These are phyloP conservation scores for Elongisporangium prolatum DNA, from an alignment of 352 stramenopile species.

Conservation along the genomic window DNA sequence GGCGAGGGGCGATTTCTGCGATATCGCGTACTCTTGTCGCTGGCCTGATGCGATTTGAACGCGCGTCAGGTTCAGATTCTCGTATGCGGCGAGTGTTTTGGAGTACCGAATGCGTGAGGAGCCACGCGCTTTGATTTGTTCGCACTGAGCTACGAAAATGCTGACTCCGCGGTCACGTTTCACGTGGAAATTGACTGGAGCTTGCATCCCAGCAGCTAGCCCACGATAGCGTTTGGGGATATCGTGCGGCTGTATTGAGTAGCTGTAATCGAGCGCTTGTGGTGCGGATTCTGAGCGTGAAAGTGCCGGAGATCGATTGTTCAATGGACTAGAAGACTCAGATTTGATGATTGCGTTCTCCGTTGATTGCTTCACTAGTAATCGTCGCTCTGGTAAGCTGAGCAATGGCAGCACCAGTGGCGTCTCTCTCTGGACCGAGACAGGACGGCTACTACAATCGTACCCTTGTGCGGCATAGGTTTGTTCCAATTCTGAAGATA, in stretches of 20 bases:
- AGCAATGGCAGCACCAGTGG: not conserved
- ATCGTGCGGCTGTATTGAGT: constrained; percentile 10
- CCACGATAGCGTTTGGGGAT: constrained; percentile 35
- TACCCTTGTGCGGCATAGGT: not conserved
- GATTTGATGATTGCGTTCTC: not conserved
- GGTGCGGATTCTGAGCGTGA: constrained; percentile 50
- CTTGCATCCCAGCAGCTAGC: constrained; percentile 30
- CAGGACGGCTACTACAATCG: not conserved
- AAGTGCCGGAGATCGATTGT: not conserved
- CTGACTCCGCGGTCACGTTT: constrained; percentile 31
- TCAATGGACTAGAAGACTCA: not conserved
- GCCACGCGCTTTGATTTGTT: constrained; percentile 20
- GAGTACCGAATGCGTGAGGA: constrained; percentile 38
- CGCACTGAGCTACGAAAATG: constrained; percentile 50
- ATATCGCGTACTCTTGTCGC: constrained; percentile 8
- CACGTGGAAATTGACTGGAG: constrained; percentile 22
- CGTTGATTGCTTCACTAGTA: not conserved
- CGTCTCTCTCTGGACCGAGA: not conserved
- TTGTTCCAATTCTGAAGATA: not conserved
- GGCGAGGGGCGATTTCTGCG: constrained; percentile 22
- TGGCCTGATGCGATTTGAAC: constrained; percentile 38
- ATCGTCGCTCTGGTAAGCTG: not conserved
- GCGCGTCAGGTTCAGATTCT: constrained; percentile 34
- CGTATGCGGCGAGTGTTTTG: constrained; percentile 27
- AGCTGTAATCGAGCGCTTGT: constrained; percentile 15